These are phyloP conservation scores for Alloascoidea africana DNA, from an alignment of 805 yeast species.

Conservation along the genomic window DNA sequence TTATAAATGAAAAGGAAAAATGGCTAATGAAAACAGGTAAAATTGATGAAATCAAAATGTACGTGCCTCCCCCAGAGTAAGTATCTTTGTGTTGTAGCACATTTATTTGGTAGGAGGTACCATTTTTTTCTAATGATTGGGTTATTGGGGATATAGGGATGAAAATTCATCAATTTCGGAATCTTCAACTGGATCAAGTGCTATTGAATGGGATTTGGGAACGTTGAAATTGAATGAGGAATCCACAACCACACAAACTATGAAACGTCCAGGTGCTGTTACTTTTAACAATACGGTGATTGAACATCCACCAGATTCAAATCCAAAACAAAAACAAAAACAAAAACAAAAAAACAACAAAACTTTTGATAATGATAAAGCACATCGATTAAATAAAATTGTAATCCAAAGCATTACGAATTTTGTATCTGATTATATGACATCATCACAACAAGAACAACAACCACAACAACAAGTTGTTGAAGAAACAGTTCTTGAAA, in stretches of 20 bases:
- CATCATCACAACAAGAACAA: slow-evolving; percentile 13
- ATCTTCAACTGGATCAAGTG: neutral
- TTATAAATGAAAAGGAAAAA: slow-evolving; percentile 27
- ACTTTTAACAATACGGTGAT: neutral
- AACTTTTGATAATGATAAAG: neutral
- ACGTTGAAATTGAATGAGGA: neutral
- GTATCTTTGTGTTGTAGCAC: too few relatives aligned
- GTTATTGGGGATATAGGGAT: too few relatives aligned
- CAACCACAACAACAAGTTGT: too few relatives aligned
- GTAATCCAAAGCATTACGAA: slow-evolving; percentile 6
- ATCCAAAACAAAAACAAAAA: neutral
- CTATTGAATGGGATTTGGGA: slow-evolving; percentile 2
- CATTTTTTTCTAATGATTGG: too few relatives aligned
- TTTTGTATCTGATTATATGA: slow-evolving; percentile 23
- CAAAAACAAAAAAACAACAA: neutral
- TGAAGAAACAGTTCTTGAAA: slow-evolving; percentile 6
- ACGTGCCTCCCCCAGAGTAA: slow-evolving; percentile 5
- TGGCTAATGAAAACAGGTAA: slow-evolving; percentile 25
- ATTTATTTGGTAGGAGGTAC: too few relatives aligned
- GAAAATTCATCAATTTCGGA: too few relatives aligned
- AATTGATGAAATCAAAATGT: too few relatives aligned
- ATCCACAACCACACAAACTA: neutral
- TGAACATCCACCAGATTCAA: neutral
- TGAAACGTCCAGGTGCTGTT: neutral
- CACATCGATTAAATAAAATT: neutral